These are phyloP conservation scores for Candida koratica DNA, from an alignment of 805 yeast species.

Conservation along the genomic window DNA sequence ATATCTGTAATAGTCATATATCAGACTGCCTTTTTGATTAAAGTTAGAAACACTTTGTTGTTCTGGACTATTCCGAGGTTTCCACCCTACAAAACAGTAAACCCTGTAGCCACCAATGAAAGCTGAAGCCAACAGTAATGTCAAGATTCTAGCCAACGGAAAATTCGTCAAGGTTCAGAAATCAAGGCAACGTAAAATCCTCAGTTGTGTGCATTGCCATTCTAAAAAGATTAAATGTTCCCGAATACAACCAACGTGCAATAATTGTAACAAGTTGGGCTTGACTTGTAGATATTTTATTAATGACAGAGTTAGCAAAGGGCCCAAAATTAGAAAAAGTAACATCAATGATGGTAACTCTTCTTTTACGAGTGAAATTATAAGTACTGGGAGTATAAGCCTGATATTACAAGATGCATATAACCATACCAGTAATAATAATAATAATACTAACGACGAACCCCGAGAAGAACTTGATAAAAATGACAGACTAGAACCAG, in stretches of 20 bases:
- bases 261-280: slow-evolving; percentile 46
- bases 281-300: slow-evolving; percentile 52
- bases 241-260: slow-evolving; percentile 55
- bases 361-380: not conserved
- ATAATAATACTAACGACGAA: not conserved
- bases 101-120: slow-evolving; percentile 2
- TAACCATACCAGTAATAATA: slow-evolving; percentile 1
- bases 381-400: slow-evolving; percentile 3
- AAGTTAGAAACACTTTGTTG: too few species aligned
- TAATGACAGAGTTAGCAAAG: slow-evolving; percentile 52
- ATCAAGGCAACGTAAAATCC: slow-evolving; percentile 55
- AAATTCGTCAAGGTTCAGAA: slow-evolving; percentile 59
- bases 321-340: slow-evolving; percentile 28
- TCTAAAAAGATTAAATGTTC: slow-evolving; percentile 61
- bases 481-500: too few species aligned
- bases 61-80: too few species aligned
- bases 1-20: too few species aligned
- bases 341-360: not conserved
- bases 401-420: slow-evolving; percentile 1
- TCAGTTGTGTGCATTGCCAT: slow-evolving; percentile 57
- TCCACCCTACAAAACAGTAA: too few species aligned
- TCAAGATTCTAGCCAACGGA: slow-evolving; percentile 40
- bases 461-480: not conserved
- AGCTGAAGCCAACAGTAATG: slow-evolving; percentile 8
- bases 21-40: too few species aligned